Percentiles rank a stretch among this genome's conserved stretches.
Evolutionary conservation across 345 rosid species (phyloP).

Genomic region (Eucalyptus tenuipes): DNA sequence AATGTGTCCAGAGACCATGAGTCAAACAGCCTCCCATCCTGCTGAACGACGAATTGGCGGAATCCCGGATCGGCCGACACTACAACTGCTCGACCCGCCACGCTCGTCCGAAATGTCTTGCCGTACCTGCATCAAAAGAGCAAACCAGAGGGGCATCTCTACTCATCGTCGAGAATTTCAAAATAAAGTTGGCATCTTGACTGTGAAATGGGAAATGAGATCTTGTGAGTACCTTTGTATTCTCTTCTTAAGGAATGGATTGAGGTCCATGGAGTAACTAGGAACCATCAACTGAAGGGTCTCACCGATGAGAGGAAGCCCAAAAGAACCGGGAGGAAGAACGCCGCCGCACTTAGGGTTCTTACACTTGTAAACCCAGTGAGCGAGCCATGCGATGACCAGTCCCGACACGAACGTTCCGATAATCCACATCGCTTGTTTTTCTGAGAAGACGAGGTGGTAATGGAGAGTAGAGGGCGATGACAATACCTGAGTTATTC

Average conservation of each 20-base stretch:
- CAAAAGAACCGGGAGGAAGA: constrained; percentile 21
- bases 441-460: background rate
- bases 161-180: fast-evolving
- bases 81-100: background rate
- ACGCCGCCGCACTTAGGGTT: constrained; percentile 1
- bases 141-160: background rate
- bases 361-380: constrained; percentile 11
- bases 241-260: constrained; percentile 13
- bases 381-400: background rate
- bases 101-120: background rate
- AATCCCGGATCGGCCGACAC: constrained; percentile 7
- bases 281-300: constrained; percentile 10
- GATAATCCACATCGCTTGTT: background rate
- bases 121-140: background rate
- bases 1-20: constrained; percentile 3
- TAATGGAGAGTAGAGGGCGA: background rate
- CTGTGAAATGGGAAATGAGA: background rate
- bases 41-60: background rate
- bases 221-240: background rate
- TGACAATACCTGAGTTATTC: background rate
- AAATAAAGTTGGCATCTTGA: background rate
- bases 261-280: constrained; percentile 9
- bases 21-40: constrained; percentile 5
- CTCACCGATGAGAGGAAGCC: constrained; percentile 23
- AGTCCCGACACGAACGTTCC: background rate